These are phyloP conservation scores for Phaeodactylum tricornutum DNA, from an alignment of 108 stramenopile species.

Conservation along the genomic window DNA sequence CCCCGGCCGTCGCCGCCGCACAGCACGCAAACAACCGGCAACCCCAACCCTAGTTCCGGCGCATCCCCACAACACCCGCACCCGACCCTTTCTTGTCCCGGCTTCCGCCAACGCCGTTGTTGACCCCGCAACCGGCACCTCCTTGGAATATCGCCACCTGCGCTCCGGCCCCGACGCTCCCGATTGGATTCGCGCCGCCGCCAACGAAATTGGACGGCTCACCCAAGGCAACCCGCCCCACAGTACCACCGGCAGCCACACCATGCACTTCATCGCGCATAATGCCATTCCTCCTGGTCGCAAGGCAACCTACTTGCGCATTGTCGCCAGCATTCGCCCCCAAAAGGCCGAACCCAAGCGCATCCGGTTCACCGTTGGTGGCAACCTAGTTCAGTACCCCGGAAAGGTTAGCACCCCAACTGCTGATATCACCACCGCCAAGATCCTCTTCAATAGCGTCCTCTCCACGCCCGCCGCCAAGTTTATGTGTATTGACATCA, in stretches of 20 bases:
- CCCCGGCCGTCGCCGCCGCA: too few species aligned
- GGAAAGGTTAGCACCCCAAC: slow-evolving; percentile 13
- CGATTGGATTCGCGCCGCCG: slow-evolving; percentile 9
- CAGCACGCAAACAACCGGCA: too few species aligned
- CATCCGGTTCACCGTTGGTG: slow-evolving; percentile 16
- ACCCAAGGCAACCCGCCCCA: slow-evolving; percentile 11
- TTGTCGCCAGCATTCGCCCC: slow-evolving; percentile 15
- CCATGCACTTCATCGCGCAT: slow-evolving; percentile 6
- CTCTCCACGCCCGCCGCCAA: slow-evolving; percentile 9
- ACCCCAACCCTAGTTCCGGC: too few species aligned
- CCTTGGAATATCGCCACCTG: too few species aligned
- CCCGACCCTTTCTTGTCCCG: too few species aligned
- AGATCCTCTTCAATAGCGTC: slow-evolving; percentile 20
- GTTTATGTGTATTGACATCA: slow-evolving; percentile 17
- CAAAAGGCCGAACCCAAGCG: slow-evolving; percentile 19
- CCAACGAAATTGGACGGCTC: slow-evolving; percentile 13
- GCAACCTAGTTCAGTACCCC: slow-evolving; percentile 21
- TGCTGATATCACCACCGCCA: slow-evolving; percentile 23
- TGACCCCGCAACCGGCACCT: too few species aligned
- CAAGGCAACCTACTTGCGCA: slow-evolving; percentile 11
- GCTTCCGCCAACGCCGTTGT: too few species aligned
- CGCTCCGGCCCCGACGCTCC: too few species aligned
- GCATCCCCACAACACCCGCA: too few species aligned
- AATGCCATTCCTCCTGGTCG: slow-evolving; percentile 1
- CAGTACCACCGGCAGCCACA: slow-evolving; percentile 12